Conservation (phyloP, 2,329 filamentous ascomycete genomes). For the Alternaria dauci region DNA sequence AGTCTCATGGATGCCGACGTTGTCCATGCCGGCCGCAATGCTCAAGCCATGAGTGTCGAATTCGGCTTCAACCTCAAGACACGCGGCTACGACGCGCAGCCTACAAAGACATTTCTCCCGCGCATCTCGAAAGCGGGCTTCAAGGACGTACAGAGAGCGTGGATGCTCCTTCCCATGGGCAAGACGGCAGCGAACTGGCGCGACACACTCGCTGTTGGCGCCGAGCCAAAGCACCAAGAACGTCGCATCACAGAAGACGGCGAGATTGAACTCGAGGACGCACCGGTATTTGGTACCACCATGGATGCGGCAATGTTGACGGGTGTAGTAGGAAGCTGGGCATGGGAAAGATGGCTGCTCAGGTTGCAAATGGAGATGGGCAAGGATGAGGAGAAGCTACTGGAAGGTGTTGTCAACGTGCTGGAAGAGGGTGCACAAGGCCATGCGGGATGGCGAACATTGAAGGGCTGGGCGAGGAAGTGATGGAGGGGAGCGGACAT, state of each 20-base stretch:
- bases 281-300: conserved; percentile 57
- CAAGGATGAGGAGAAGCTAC: conserved; percentile 63
- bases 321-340: conserved; percentile 84
- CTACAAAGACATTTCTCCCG: conserved; percentile 81
- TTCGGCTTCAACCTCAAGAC: conserved; percentile 91
- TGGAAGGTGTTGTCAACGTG: conserved; percentile 65
- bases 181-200: conserved; percentile 51
- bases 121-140: conserved; percentile 81
- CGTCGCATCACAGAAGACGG: conserved; percentile 49
- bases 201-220: conserved; percentile 48
- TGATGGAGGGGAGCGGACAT: conserved; percentile 18
- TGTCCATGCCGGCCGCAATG: conserved; percentile 80
- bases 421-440: conserved; percentile 68
- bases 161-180: conserved; percentile 89
- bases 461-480: conserved; percentile 62
- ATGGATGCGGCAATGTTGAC: conserved; percentile 77
- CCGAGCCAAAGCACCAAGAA: conserved; percentile 41
- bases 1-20: conserved; percentile 89
- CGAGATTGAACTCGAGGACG: conserved; percentile 39
- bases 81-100: conserved; percentile 85
- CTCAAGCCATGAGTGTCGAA: conserved; percentile 84
- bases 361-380: conserved; percentile 88
- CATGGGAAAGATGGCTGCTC: conserved; percentile 96
- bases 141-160: conserved; percentile 79
- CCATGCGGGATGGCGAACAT: conserved; percentile 66